phyloP scores from a whole-genome alignment of 1,284 basidiomycete species.

The Caloboletus inedulis region DNA sequence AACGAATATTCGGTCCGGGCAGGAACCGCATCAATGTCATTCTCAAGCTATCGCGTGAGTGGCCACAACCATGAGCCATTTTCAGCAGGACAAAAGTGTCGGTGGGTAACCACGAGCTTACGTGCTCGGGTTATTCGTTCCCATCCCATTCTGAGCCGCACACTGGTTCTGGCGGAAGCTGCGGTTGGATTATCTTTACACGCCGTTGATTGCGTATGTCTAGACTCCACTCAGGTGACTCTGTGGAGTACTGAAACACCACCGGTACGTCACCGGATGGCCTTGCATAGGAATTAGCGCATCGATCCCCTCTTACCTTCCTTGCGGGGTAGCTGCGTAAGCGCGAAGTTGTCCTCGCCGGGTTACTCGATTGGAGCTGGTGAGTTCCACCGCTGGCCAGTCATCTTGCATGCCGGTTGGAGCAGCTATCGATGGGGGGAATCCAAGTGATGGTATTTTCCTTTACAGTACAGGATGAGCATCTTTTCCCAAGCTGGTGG shows the following conservation, averaged over 20 bases:
- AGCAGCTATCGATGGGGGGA: constrained; percentile 55
- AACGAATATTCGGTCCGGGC: constrained; percentile 60
- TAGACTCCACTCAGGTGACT: not conserved
- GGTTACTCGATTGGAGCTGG: constrained; percentile 50
- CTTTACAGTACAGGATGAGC: constrained; percentile 64
- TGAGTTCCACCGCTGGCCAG: constrained; percentile 9
- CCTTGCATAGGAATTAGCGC: constrained; percentile 52
- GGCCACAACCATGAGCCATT: constrained; percentile 59
- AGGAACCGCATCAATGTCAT: constrained; percentile 56
- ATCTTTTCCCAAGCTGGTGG: constrained; percentile 62
- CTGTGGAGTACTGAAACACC: constrained; percentile 5
- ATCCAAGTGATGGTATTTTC: constrained; percentile 69
- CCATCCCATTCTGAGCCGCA: constrained; percentile 54
- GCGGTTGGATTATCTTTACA: constrained; percentile 43
- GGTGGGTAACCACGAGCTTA: constrained; percentile 57
- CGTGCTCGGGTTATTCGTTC: constrained; percentile 51
- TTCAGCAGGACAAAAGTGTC: constrained; percentile 50
- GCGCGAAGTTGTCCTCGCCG: constrained; percentile 53
- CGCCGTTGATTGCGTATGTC: constrained; percentile 42
- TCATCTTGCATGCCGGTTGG: not conserved
- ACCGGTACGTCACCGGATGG: constrained; percentile 41
- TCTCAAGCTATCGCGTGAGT: constrained; percentile 63
- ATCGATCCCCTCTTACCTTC: constrained; percentile 40
- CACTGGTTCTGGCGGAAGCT: constrained; percentile 42
- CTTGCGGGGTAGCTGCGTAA: constrained; percentile 51